A percentile compares a stretch with the other conserved stretches of the same genome.
phyloP scores from a whole-genome alignment of 371 early-diverging fungal genomes.

The Dinochytrium kinnereticum region DNA sequence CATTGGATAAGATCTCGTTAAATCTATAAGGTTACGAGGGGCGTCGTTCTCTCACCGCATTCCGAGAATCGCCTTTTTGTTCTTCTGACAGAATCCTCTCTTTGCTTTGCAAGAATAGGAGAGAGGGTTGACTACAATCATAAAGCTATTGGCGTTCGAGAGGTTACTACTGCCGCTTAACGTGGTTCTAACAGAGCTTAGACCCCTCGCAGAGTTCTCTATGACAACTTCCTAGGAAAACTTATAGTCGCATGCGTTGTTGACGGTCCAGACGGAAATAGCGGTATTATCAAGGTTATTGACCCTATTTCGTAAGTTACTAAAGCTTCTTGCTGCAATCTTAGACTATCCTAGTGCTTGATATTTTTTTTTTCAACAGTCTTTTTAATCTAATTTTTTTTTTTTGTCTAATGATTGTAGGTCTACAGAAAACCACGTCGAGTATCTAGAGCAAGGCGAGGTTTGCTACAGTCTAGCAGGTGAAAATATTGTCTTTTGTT shows the following conservation, averaged over 20 bases:
- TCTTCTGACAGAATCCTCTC: neutral
- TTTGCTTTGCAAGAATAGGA: neutral
- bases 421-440: constrained; percentile 25
- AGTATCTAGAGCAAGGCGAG: constrained; percentile 27
- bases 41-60: neutral
- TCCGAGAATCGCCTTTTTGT: neutral
- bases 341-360: too few species aligned
- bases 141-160: neutral
- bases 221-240: constrained; percentile 28
- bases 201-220: constrained; percentile 39
- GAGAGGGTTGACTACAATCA: neutral
- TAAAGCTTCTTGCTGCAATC: too few species aligned
- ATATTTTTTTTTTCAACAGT: too few species aligned
- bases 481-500: too few species aligned
- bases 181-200: neutral
- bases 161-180: neutral
- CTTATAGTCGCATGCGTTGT: constrained; percentile 32
- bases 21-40: neutral
- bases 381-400: too few species aligned
- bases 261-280: neutral
- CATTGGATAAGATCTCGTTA: neutral
- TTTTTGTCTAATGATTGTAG: constrained; percentile 9
- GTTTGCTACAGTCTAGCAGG: constrained; percentile 31
- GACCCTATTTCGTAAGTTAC: constrained; percentile 29
- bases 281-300: constrained; percentile 32